Percentiles rank a stretch among this genome's conserved stretches.
These are phyloP conservation scores for Cylindrotheca fusiformis DNA, from an alignment of 108 stramenopile species.

Conservation along the genomic window DNA sequence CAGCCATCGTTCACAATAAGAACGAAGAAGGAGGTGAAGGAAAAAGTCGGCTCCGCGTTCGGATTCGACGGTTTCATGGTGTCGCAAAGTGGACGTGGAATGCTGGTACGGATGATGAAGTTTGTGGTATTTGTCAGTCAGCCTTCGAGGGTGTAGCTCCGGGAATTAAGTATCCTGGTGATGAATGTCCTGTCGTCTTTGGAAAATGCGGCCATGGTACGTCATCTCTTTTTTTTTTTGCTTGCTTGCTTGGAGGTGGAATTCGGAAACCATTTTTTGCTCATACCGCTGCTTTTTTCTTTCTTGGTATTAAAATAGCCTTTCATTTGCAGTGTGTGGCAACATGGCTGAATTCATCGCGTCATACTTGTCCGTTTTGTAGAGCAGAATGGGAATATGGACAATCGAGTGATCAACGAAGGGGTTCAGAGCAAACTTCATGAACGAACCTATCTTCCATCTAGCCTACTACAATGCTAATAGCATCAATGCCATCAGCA, in stretches of 20 bases:
- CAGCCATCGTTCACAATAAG: constrained; percentile 10
- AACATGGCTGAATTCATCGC: constrained; percentile 60
- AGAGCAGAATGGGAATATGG: constrained; percentile 89
- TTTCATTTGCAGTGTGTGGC: constrained; percentile 88
- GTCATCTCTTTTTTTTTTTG: not conserved
- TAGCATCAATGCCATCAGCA: too few relatives aligned
- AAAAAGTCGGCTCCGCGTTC: constrained; percentile 47
- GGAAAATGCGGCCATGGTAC: constrained; percentile 86
- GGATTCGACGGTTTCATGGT: constrained; percentile 73
- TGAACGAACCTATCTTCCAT: too few relatives aligned
- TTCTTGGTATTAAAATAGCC: not conserved
- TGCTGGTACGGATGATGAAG: constrained; percentile 54
- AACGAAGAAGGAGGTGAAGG: not conserved
- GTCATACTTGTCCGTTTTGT: constrained; percentile 79
- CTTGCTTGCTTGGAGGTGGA: not conserved
- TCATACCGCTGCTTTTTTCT: not conserved
- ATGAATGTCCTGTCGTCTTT: constrained; percentile 88
- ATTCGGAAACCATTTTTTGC: too few relatives aligned
- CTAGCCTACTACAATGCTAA: too few relatives aligned
- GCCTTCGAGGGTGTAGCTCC: constrained; percentile 88
- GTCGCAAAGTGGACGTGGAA: constrained; percentile 91
- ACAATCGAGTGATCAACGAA: constrained; percentile 23
- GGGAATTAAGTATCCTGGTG: constrained; percentile 85
- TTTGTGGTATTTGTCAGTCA: constrained; percentile 91
- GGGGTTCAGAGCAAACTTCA: constrained; percentile 2